These are phyloP conservation scores for Blastobotrys proliferans DNA, from an alignment of 1,139 yeast species.

Conservation along the genomic window DNA sequence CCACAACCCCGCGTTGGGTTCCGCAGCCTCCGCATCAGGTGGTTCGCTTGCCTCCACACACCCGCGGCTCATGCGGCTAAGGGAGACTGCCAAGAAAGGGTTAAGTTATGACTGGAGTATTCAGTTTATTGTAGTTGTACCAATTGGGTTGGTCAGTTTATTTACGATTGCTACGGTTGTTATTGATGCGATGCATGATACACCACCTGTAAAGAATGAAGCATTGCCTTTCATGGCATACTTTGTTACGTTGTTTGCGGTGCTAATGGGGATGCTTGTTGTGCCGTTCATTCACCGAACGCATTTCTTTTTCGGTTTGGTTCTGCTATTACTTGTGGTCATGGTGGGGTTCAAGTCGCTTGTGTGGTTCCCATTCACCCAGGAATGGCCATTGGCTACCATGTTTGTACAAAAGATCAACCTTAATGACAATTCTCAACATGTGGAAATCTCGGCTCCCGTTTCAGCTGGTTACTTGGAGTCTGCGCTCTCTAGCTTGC, in stretches of 20 bases:
- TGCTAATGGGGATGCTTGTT: constrained; percentile 51
- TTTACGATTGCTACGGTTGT: constrained; percentile 46
- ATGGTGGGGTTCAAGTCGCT: constrained; percentile 41
- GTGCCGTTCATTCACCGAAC: constrained; percentile 71
- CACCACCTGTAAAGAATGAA: constrained; percentile 58
- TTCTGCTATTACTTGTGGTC: constrained; percentile 37
- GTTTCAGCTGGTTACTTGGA: constrained; percentile 27
- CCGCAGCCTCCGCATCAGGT: neutral
- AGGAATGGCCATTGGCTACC: constrained; percentile 60
- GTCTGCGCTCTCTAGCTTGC: constrained; percentile 52
- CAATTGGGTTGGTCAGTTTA: constrained; percentile 53
- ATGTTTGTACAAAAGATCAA: constrained; percentile 60
- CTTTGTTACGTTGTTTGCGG: constrained; percentile 39
- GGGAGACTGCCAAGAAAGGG: constrained; percentile 3
- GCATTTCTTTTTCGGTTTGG: constrained; percentile 48
- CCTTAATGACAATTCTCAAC: constrained; percentile 32
- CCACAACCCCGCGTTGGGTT: neutral
- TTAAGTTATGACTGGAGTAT: constrained; percentile 75
- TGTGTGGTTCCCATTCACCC: constrained; percentile 50
- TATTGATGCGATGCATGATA: constrained; percentile 62
- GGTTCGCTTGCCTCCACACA: neutral
- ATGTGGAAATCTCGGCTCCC: constrained; percentile 1
- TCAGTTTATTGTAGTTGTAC: constrained; percentile 65
- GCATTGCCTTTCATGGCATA: constrained; percentile 49
- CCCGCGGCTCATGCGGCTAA: constrained; percentile 6